Base-by-base conservation (phyloP, 257 asterid species). In the Linderniella brevidens region DNA sequence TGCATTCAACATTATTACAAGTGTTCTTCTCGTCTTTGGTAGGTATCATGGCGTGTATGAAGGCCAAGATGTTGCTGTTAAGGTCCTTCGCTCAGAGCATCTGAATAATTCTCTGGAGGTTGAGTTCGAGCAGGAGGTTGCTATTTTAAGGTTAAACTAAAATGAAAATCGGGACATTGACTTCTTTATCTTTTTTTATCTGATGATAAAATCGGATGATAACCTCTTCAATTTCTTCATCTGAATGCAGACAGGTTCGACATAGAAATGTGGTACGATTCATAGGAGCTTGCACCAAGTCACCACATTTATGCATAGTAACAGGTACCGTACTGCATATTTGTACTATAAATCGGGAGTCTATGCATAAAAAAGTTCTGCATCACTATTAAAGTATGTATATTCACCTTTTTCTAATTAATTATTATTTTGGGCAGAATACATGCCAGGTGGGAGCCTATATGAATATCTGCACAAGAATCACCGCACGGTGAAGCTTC, bases 371-470 rank as follows among this genome's bases (percentile, higher is more conserved):
- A 25, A n/a, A 25, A 25, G 32, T 25, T 25, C 32, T 25, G 32
- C 32, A 25, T 25, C 6, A 6, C 32, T 25, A 25, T 6, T 3
- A 25, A 25, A 25, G 32, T 25, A 25, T 25, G 32, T 25, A 3
- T 25, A 2, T 25, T 25, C 6, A 2, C 6, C 6, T 25, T 25
- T 25, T 25, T 25, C 4, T 25, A 25, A 2, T n/a, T n/a, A 2
- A 25, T 25, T 60, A 11, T 19, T 45, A 25, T 55, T 42, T 55
- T 39, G 58, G 63, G 32, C 58, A 86, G 96, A 86, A 50, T 80
- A 77, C 72, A 82, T 83, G 97, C 69, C 86, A 7, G 74, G 93
- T 40, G 93, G 97, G 47, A 87, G 88, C 78, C 67, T 87, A 37
- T 80, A 77, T 29, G 86, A 87, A 2, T 75, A 79, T 75, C 64